Base-by-base conservation (phyloP, 306 rosid genomes). In the Dryas octopetala region DNA sequence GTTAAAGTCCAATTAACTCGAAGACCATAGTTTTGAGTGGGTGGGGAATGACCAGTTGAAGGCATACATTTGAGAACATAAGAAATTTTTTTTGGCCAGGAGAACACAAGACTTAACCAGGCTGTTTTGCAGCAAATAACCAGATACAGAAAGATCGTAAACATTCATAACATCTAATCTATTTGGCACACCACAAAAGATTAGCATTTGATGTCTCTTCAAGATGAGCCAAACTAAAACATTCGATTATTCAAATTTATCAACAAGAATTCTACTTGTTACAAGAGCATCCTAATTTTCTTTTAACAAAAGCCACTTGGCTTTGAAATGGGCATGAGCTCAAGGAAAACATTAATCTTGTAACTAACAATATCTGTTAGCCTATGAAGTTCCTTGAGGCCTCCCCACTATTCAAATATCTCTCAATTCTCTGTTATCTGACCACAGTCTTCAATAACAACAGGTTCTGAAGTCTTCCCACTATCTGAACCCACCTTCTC, bases 391-490 rank as follows among this genome's bases (percentile, higher is more conserved):
- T 60, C 26, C 44, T 28, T 11, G 65, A 60, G 38, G 3, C 38
- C 38, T 32, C 38, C 38, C 38, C 38, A 32, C 38, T 32, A 32
- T 32, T 32, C 38, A 32, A 50, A 28, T 28, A 15, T 15, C 32
- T 0, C 41, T 1, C 11, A 63, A 44, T 47, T 26, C 52, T 76
- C 85, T 15, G 28, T 47, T 12, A 93, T 17, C 86, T 91, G 72
- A 23, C 98, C 98, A 74, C 94, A 93, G 66, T 93, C 94, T 59
- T 91, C 96, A 11, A 94, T 91, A 11, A 88, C 82, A 28, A 94
- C 98, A 1, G 75, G 10, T 68, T 91, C 81, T 1, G 66, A 73
- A 5, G 96, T 91, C 8, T 1, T 76, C 7, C 98, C 97, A 79
- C 82, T 6, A 3, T 50, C 79, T 0, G 96, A 82, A 75, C 95